Conservation (phyloP, 805 yeast genomes). For the Metschnikowia cubensis region DNA sequence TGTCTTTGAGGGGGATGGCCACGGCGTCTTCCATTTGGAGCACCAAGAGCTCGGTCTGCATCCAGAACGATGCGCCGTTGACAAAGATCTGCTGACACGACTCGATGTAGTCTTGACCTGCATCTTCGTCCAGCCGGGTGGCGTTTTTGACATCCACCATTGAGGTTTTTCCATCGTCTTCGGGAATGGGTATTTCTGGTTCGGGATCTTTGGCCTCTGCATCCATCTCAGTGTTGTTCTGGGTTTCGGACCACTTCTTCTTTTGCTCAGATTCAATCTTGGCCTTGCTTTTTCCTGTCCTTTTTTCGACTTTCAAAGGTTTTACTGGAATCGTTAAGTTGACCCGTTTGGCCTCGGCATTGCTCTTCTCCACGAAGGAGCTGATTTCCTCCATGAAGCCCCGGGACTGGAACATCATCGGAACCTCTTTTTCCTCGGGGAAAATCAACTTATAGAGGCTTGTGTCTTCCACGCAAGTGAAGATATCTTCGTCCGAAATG, state of each 20-base stretch:
- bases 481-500: not conserved
- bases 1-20: not conserved
- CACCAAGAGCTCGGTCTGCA: slow-evolving; percentile 8
- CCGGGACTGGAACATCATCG: not conserved
- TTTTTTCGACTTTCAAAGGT: too few species aligned
- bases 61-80: slow-evolving; percentile 3
- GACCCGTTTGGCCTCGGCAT: not conserved
- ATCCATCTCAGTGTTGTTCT: too few species aligned
- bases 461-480: not conserved
- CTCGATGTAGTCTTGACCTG: slow-evolving; percentile 1
- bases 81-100: slow-evolving; percentile 4
- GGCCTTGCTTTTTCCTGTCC: too few species aligned
- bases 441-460: slow-evolving; percentile 1
- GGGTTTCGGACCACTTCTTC: too few species aligned
- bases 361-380: not conserved
- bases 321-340: too few species aligned
- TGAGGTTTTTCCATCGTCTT: not conserved
- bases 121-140: not conserved
- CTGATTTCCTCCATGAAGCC: not conserved
- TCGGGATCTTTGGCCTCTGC: too few species aligned
- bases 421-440: slow-evolving; percentile 1
- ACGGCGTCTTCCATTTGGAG: slow-evolving; percentile 1
- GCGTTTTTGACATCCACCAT: not conserved
- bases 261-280: too few species aligned
- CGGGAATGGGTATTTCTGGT: not conserved